Evolutionary conservation across 495 filamentous ascomycete genomes (phyloP).

Genomic region (Glutinoglossum americanum): DNA sequence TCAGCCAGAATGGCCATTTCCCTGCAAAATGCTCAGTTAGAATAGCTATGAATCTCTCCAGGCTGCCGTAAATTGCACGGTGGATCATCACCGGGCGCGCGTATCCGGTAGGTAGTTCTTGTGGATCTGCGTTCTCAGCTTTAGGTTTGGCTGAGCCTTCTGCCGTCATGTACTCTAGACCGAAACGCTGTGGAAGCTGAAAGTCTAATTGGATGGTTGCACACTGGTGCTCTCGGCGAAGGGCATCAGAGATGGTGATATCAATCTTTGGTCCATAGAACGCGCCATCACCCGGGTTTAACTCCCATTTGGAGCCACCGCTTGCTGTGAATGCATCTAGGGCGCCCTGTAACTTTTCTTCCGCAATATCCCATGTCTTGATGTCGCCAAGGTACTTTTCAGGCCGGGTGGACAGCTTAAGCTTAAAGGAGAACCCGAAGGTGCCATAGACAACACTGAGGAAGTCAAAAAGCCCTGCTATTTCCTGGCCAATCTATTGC

Average conservation of each 20-base stretch:
- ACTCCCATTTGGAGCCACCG: constrained; percentile 54
- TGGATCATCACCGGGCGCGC: constrained; percentile 94
- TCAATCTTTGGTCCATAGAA: constrained; percentile 97
- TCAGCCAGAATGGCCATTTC: constrained; percentile 98
- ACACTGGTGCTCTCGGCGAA: constrained; percentile 66
- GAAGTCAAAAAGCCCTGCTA: constrained; percentile 76
- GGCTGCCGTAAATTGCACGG: constrained; percentile 78
- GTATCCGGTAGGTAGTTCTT: constrained; percentile 35
- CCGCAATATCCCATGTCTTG: constrained; percentile 76
- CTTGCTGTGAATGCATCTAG: constrained; percentile 49
- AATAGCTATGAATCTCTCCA: constrained; percentile 90
- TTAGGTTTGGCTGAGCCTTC: constrained; percentile 27
- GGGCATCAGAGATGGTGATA: constrained; percentile 65
- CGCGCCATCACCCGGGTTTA: constrained; percentile 85
- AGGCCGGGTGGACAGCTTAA: constrained; percentile 86
- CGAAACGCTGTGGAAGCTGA: constrained; percentile 68
- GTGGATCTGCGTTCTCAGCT: constrained; percentile 16
- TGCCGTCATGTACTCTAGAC: constrained; percentile 59
- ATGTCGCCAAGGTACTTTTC: constrained; percentile 76
- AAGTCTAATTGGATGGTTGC: constrained; percentile 97
- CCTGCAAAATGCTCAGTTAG: constrained; percentile 87
- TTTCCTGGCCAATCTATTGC: constrained; percentile 51
- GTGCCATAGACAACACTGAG: constrained; percentile 64
- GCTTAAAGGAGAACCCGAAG: constrained; percentile 85
- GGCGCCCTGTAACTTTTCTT: constrained; percentile 51